phyloP scores from a whole-genome alignment of 371 early-diverging fungal species.

The Syncephalastrum racemosum region DNA sequence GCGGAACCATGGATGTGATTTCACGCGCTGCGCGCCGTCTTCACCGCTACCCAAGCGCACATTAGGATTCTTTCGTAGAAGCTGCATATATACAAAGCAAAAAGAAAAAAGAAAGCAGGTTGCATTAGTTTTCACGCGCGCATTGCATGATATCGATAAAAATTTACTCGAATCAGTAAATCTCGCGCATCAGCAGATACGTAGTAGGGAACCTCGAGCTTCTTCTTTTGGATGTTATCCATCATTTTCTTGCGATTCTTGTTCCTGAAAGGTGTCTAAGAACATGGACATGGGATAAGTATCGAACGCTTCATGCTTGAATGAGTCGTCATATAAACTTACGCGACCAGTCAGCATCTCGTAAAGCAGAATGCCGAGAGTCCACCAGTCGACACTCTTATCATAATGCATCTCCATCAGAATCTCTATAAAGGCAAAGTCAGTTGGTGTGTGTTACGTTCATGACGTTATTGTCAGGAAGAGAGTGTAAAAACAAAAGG shows the following conservation, averaged over 20 bases:
- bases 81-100: slow-evolving; percentile 25
- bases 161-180: slow-evolving; percentile 44
- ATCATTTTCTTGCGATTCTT: slow-evolving; percentile 77
- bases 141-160: neutral
- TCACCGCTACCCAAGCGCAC: slow-evolving; percentile 64
- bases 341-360: slow-evolving; percentile 80
- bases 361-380: slow-evolving; percentile 87
- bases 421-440: slow-evolving; percentile 52
- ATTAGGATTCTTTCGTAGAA: slow-evolving; percentile 71
- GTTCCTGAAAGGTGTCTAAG: slow-evolving; percentile 72
- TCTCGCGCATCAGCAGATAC: slow-evolving; percentile 68
- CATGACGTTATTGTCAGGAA: too few relatives aligned
- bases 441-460: too few relatives aligned
- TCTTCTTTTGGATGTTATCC: slow-evolving; percentile 77
- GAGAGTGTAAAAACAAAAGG: too few relatives aligned
- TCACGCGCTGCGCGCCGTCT: slow-evolving; percentile 78
- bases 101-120: neutral
- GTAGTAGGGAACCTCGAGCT: slow-evolving; percentile 72
- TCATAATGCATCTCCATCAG: slow-evolving; percentile 81
- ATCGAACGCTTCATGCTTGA: neutral
- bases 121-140: slow-evolving; percentile 2
- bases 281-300: neutral
- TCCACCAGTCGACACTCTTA: slow-evolving; percentile 92
- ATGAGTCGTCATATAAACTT: slow-evolving; percentile 7
- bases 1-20: slow-evolving; percentile 86